Percentiles rank a stretch among this genome's conserved stretches.
phyloP scores from a whole-genome alignment of 2,329 filamentous ascomycete genomes.

The Colletotrichum scovillei region DNA sequence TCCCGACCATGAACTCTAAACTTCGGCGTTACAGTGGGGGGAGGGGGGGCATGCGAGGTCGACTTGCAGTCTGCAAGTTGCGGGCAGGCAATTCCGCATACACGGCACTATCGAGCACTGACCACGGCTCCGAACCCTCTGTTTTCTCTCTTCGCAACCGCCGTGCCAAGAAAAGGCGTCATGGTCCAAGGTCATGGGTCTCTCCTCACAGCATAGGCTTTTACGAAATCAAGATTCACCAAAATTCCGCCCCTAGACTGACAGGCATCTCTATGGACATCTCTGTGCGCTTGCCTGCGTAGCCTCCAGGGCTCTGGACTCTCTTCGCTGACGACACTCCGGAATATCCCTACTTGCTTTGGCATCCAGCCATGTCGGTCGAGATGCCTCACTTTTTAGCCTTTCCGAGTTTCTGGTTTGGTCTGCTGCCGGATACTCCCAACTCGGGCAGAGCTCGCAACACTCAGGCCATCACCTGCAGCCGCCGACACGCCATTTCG shows the following conservation, averaged over 20 bases:
- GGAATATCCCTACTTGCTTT: not conserved
- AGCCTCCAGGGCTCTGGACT: not conserved
- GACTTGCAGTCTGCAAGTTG: not conserved
- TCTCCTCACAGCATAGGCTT: not conserved
- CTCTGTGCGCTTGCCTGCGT: not conserved
- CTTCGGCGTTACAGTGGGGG: conserved; percentile 2
- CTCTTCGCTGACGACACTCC: not conserved
- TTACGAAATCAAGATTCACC: conserved; percentile 7
- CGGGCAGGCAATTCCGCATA: conserved; percentile 29
- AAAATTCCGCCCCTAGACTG: not conserved
- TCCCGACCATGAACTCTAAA: conserved; percentile 16
- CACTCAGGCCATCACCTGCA: not conserved
- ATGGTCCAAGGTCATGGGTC: not conserved
- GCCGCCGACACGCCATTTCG: conserved; percentile 2
- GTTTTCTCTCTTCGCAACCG: not conserved
- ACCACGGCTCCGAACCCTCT: conserved; percentile 6
- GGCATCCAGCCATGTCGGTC: not conserved
- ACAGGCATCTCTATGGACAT: not conserved
- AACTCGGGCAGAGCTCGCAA: not conserved
- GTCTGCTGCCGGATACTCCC: not conserved
- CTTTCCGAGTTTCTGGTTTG: not conserved
- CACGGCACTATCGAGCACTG: conserved; percentile 18
- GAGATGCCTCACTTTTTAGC: not conserved
- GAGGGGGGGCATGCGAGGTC: not conserved
- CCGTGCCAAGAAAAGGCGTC: conserved; percentile 14